Conservation (phyloP, 345 rosid genomes). For the Turritis glabra region DNA sequence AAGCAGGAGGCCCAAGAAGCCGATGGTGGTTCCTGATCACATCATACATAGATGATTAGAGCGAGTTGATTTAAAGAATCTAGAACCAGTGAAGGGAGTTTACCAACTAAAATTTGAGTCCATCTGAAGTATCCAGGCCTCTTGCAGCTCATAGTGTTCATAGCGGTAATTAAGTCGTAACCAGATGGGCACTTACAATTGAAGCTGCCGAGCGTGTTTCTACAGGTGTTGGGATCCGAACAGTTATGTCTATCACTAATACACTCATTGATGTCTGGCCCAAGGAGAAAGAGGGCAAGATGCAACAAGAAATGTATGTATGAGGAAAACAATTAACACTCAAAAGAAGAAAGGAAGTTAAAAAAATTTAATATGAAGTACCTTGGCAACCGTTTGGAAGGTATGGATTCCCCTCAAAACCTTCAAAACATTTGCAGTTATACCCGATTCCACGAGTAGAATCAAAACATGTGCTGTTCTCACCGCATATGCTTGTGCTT, state of each 20-base stretch:
- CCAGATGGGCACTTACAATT: constrained; percentile 33
- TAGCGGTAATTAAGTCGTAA: not conserved
- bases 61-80: not conserved
- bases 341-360: too few relatives aligned
- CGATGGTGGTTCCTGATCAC: constrained; percentile 6
- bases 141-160: not conserved
- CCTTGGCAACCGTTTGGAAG: too few relatives aligned
- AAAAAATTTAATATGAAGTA: not conserved
- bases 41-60: not conserved
- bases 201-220: constrained; percentile 19
- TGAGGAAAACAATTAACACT: not conserved
- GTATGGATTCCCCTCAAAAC: constrained; percentile 15
- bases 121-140: not conserved
- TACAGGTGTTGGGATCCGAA: not conserved
- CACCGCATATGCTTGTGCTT: not conserved
- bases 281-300: not conserved
- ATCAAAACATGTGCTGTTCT: not conserved
- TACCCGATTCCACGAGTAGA: too few relatives aligned
- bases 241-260: not conserved
- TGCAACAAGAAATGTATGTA: not conserved
- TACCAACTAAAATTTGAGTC: not conserved
- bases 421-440: not conserved
- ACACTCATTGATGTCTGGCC: constrained; percentile 16
- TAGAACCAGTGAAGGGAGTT: not conserved
- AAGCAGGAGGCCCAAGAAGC: constrained; percentile 19